Evolutionary conservation across 2,329 filamentous ascomycete species (phyloP), one percentile per base, ranked within the genome.

Genomic region (Pyrenochaeta sp.): DNA sequence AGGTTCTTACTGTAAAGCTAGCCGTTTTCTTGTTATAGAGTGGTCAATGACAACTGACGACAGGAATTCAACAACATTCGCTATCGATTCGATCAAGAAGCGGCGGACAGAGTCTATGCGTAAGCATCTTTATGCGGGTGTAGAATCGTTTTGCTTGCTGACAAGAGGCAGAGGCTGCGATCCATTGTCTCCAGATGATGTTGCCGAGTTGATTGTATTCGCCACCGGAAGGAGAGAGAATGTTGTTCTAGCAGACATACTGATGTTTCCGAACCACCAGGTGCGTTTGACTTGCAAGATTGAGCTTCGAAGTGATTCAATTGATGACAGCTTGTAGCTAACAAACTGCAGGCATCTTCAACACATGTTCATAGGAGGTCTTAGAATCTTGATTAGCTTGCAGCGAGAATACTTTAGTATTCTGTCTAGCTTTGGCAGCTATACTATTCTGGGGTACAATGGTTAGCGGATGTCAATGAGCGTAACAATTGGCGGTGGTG

Each of bases 171-270:
- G 63, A 21, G 66, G 66, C 2, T 88, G 85, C 63, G 90, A 94
- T 61, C 92, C 92, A 39, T 80, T 96, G 58, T 95, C 91, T 0
- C 90, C 90, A 0, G 90, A 93, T 36, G 92, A 96, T 67, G 91
- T 96, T 68, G 92, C 92, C n/a, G 92, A 96, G 77, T 83, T 94
- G 35, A 82, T 96, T 44, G 92, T 96, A 11, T 96, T 96, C 70
- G 84, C 89, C 2, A 90, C 89, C 9, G 87, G 89, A 7, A 84
- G 92, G 62, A 84, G 88, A 59, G 90, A 96, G 77, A 96, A 96
- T 71, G 90, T 96, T 5, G 90, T 96, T 27, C 78, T 96, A 60
- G 92, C 92, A 12, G 92, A 96, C 75, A 89, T 90, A 3, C 77
- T 96, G 54, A 79, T 96, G 51, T 96, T 88, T 77, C 92, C 92